These are phyloP conservation scores for Sugiyamaella castrensis DNA, from an alignment of 1,139 yeast genomes.

Conservation along the genomic window DNA sequence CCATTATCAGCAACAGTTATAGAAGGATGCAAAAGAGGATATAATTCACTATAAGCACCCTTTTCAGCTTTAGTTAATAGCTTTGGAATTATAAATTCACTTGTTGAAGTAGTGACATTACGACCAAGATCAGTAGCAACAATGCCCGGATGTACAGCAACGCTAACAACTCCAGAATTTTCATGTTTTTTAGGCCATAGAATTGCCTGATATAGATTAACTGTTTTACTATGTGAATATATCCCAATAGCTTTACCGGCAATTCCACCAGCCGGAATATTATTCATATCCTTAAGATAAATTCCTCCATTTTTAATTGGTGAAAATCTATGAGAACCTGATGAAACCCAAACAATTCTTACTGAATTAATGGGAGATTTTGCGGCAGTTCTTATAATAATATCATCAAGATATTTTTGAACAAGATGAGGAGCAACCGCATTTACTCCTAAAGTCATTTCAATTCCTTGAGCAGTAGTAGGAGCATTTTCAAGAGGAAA, in stretches of 20 bases:
- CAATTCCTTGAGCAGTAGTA: conserved; percentile 44
- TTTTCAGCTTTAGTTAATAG: conserved; percentile 21
- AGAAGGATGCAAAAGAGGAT: conserved; percentile 43
- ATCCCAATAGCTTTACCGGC: background rate
- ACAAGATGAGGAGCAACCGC: conserved; percentile 50
- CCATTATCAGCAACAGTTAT: conserved; percentile 38
- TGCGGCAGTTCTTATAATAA: conserved; percentile 39
- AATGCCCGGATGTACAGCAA: conserved; percentile 49
- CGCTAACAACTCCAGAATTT: conserved; percentile 36
- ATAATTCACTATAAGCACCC: conserved; percentile 46
- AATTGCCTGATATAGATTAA: conserved; percentile 44
- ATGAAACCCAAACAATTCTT: conserved; percentile 50
- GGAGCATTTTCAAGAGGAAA: conserved; percentile 41
- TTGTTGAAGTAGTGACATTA: conserved; percentile 22
- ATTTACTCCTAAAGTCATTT: conserved; percentile 50
- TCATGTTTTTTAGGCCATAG: conserved; percentile 44
- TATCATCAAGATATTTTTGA: conserved; percentile 46
- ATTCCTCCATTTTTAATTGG: conserved; percentile 14
- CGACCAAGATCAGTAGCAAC: conserved; percentile 45
- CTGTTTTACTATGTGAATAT: conserved; percentile 52
- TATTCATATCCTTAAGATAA: conserved; percentile 5
- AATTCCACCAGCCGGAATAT: conserved; percentile 1
- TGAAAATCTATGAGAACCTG: conserved; percentile 41
- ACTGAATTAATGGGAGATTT: conserved; percentile 23
- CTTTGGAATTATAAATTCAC: background rate